Evolutionary conservation across 148 eudicot species (phyloP).

Genomic region (Nyssa sinensis): DNA sequence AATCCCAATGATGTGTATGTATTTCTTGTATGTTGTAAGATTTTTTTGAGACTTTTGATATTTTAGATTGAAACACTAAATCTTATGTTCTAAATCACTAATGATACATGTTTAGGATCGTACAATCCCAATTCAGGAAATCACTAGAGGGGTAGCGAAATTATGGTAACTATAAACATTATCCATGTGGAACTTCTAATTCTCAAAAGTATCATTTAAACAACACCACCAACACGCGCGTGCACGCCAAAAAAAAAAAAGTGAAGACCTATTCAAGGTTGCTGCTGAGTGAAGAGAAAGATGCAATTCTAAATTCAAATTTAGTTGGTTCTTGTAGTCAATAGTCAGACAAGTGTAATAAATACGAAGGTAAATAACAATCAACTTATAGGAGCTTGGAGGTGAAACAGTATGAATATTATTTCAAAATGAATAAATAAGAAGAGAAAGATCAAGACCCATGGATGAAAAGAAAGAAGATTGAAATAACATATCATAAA

Average conservation of each 20-base stretch:
- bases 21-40: too few species aligned
- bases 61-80: too few species aligned
- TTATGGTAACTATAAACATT: conserved; percentile 6
- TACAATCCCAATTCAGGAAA: too few species aligned
- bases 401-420: not conserved
- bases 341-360: not conserved
- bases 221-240: too few species aligned
- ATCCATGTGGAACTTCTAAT: not conserved
- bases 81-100: too few species aligned
- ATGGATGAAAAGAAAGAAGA: not conserved
- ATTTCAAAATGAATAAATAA: not conserved
- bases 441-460: not conserved
- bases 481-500: not conserved
- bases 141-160: too few species aligned
- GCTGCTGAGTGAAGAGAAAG: not conserved
- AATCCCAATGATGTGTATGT: too few species aligned
- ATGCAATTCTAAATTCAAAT: not conserved
- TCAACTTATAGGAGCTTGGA: not conserved
- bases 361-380: not conserved
- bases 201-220: not conserved
- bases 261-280: not conserved
- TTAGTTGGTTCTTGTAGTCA: not conserved
- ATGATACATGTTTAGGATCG: too few species aligned
- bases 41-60: too few species aligned
- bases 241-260: not conserved